phyloP scores from a whole-genome alignment of 805 yeast genomes.

The Myxozyma kluyveri region DNA sequence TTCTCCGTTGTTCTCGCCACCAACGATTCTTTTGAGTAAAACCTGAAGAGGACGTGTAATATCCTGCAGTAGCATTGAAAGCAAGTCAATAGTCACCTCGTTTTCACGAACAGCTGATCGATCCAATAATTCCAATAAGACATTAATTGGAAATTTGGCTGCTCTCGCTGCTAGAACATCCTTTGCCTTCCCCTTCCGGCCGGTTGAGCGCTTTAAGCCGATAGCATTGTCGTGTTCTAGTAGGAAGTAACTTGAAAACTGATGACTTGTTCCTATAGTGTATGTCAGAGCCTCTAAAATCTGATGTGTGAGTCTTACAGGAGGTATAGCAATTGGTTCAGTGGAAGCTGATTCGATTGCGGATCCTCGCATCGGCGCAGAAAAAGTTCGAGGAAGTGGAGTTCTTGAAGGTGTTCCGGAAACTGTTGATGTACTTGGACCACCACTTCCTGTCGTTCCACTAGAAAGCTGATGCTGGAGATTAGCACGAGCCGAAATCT shows the following conservation, averaged over 20 bases:
- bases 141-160: slow-evolving; percentile 63
- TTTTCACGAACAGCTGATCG: slow-evolving; percentile 67
- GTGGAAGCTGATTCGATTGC: too few relatives aligned
- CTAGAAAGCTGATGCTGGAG: slow-evolving; percentile 20
- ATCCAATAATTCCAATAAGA: slow-evolving; percentile 60
- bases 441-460: too few relatives aligned
- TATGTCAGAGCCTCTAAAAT: slow-evolving; percentile 70
- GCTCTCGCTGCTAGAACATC: slow-evolving; percentile 39
- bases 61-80: slow-evolving; percentile 71
- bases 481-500: slow-evolving; percentile 53
- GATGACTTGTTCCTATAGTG: slow-evolving; percentile 63
- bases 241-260: slow-evolving; percentile 69
- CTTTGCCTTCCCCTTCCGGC: slow-evolving; percentile 38
- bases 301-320: slow-evolving; percentile 71
- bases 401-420: slow-evolving; percentile 10
- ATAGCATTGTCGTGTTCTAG: slow-evolving; percentile 64
- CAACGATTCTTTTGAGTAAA: slow-evolving; percentile 42
- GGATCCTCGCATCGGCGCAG: slow-evolving; percentile 7
- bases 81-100: slow-evolving; percentile 68
- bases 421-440: too few relatives aligned
- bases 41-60: slow-evolving; percentile 70
- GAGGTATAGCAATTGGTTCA: slow-evolving; percentile 50
- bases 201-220: slow-evolving; percentile 39
- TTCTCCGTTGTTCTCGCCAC: background rate
- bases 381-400: background rate